phyloP scores from a whole-genome alignment of 2,329 filamentous ascomycete species.

The Zymoseptoria tritici region DNA sequence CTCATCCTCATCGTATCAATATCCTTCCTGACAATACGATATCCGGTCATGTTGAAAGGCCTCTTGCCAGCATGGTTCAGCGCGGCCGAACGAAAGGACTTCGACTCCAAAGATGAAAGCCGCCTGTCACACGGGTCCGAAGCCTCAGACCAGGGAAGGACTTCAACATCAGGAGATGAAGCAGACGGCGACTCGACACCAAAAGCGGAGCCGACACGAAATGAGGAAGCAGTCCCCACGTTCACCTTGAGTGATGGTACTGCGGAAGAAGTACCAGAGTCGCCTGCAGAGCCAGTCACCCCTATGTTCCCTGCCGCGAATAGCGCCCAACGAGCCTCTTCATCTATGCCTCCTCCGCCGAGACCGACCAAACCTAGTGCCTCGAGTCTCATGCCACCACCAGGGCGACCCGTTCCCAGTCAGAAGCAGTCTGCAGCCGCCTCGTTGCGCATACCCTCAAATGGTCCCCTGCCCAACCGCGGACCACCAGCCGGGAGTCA shows the following conservation, averaged over 20 bases:
- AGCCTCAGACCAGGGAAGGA: not conserved
- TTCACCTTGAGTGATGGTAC: constrained; percentile 25
- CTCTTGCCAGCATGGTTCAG: constrained; percentile 24
- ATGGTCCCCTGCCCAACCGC: constrained; percentile 44
- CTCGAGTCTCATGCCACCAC: constrained; percentile 24
- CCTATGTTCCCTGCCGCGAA: constrained; percentile 41
- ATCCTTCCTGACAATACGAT: constrained; percentile 35
- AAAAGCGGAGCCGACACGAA: constrained; percentile 19
- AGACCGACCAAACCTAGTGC: constrained; percentile 11
- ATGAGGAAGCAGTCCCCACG: constrained; percentile 18
- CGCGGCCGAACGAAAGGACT: constrained; percentile 5
- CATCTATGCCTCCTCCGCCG: constrained; percentile 29
- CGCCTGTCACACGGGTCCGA: not conserved
- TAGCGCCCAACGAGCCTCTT: constrained; percentile 39
- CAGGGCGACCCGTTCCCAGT: constrained; percentile 12
- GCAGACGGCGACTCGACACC: constrained; percentile 25
- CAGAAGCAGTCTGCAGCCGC: constrained; percentile 26
- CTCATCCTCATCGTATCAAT: constrained; percentile 34
- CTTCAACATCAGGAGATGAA: constrained; percentile 6
- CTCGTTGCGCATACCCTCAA: constrained; percentile 36
- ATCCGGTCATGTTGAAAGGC: constrained; percentile 32
- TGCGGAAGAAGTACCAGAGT: constrained; percentile 25
- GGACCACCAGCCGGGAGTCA: constrained; percentile 34
- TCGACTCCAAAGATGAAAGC: not conserved
- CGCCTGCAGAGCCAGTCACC: constrained; percentile 16